Conservation (phyloP, 108 stramenopile genomes). For the Mediolabrus comicus region DNA sequence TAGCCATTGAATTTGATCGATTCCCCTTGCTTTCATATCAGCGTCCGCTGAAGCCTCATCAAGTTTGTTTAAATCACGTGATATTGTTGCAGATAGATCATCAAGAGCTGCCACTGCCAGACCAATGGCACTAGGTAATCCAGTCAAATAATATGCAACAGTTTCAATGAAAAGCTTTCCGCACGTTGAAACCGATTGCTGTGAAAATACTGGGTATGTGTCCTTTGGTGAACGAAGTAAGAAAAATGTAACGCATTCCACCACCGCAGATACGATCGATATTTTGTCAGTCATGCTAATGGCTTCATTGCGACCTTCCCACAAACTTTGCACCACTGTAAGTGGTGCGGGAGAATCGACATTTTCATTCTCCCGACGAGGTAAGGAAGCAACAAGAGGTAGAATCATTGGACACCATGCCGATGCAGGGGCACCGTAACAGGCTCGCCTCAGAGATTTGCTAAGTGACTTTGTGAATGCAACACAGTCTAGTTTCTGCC, state of each 20-base stretch:
- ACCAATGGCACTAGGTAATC: conserved; percentile 14
- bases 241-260: conserved; percentile 66
- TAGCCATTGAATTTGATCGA: conserved; percentile 24
- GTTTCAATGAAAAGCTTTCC: conserved; percentile 32
- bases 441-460: conserved; percentile 67
- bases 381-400: conserved; percentile 65
- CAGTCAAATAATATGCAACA: conserved; percentile 26
- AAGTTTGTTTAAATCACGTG: conserved; percentile 29
- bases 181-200: conserved; percentile 10
- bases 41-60: conserved; percentile 14
- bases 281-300: conserved; percentile 48
- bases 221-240: conserved; percentile 43
- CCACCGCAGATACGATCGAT: conserved; percentile 58
- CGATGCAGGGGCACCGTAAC: conserved; percentile 58
- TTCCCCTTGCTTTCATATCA: conserved; percentile 17
- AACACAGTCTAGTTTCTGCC: conserved; percentile 24
- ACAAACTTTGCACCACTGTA: conserved; percentile 45
- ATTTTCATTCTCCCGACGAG: conserved; percentile 7
- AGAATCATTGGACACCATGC: conserved; percentile 73
- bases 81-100: conserved; percentile 27
- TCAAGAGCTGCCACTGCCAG: conserved; percentile 19
- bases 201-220: conserved; percentile 3
- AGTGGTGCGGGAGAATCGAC: conserved; percentile 7
- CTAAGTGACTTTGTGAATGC: conserved; percentile 51
- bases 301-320: conserved; percentile 63